Evolutionary conservation across 1,139 yeast genomes (phyloP), one percentile per base, ranked within the genome.

Genomic region (Saccharomyces hybrid): DNA sequence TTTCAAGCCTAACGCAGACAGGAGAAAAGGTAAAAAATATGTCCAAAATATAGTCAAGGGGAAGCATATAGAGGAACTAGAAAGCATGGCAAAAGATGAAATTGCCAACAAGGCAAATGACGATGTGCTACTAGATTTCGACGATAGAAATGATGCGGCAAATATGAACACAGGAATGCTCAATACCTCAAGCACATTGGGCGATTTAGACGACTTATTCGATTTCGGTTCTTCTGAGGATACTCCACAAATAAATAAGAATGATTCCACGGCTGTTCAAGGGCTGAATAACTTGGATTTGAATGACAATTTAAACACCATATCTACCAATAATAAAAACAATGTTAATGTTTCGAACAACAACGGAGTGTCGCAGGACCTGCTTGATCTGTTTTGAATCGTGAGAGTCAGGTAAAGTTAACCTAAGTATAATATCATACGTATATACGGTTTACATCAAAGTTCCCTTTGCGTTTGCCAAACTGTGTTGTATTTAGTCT

Each of bases 91-190:
- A 13, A 85, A 83, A 61, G 84, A 82, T 58, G 96, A 88, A 64
- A 83, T 86, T 55, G 82, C 85, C 53, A 78, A 76, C 55, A 82
- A 80, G 57, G 74, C 73, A 29, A 84, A 85, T 63, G 85, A 86
- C 49, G 98, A 91, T 64, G 89, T 88, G 64, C 76, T 93, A 62
- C 79, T 93, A 51, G 96, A 93, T 67, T 83, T 93, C 61, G 96
- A 88, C 64, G 59, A 68, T 16, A 73, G 65, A 14, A 60, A 66
- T 63, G 55, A 55, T 20, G 50, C 50, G 14, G 47, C 52, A 16
- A 52, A 50, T 14, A 31, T 61, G 6, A 47, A 27, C 52, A 61
- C 16, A 56, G 60, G 25, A 58, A 64, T 29, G 70, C 75, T 56
- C 75, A 81, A 38, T 20, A 54, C 34, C 38, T 51, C 58, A 1